Evolutionary conservation across 2,329 filamentous ascomycete genomes (phyloP).

Genomic region (Fusarium zealandicum): DNA sequence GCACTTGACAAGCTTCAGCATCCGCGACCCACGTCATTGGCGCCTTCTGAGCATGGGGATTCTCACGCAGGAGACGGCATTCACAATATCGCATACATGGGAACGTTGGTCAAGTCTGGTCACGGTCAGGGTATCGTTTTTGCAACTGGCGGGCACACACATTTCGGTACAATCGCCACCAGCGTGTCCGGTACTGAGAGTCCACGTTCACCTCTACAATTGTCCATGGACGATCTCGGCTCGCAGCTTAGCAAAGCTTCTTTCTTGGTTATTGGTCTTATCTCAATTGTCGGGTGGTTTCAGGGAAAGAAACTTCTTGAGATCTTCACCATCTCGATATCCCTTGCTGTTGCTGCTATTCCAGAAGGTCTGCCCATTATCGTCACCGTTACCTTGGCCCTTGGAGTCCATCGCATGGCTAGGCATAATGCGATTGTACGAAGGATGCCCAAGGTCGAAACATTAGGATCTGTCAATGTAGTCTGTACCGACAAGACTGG

Average conservation of each 20-base stretch:
- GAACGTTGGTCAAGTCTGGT: conserved; percentile 91
- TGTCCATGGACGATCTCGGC: conserved; percentile 97
- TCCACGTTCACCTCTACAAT: conserved; percentile 88
- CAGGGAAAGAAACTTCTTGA: conserved; percentile 90
- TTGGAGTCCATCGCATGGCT: conserved; percentile 97
- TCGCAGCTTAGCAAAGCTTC: conserved; percentile 97
- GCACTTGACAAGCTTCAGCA: conserved; percentile 42
- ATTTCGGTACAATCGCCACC: conserved; percentile 95
- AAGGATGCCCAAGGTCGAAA: conserved; percentile 95
- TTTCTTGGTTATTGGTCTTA: conserved; percentile 91
- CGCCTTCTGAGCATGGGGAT: conserved; percentile 63
- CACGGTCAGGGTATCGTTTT: conserved; percentile 98
- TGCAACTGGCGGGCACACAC: conserved; percentile 89
- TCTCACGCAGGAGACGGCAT: conserved; percentile 73
- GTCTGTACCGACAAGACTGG: conserved; percentile 98
- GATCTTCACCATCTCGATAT: conserved; percentile 97
- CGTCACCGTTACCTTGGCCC: conserved; percentile 92
- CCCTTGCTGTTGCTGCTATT: conserved; percentile 93
- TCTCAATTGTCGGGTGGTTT: conserved; percentile 87
- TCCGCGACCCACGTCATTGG: conserved; percentile 52
- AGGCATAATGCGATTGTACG: conserved; percentile 94
- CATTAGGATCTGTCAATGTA: conserved; percentile 98
- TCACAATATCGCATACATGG: conserved; percentile 98
- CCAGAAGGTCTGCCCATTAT: conserved; percentile 97
- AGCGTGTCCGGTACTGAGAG: conserved; percentile 95